Base-by-base conservation (phyloP, 768 basidiomycete genomes). In the Podaxis sp. region DNA sequence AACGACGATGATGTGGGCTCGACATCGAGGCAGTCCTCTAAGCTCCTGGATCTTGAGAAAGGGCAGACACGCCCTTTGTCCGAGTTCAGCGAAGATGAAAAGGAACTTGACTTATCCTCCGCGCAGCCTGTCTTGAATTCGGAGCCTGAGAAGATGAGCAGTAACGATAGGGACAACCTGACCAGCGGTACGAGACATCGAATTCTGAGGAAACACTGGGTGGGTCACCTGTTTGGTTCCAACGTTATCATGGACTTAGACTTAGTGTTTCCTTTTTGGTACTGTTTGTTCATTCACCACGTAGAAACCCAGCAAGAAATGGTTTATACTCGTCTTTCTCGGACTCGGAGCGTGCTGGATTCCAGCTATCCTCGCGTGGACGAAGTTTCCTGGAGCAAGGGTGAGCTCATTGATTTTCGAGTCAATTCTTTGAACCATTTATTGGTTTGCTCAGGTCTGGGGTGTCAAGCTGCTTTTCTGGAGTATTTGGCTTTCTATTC, bases 401-500 rank as follows among this genome's bases (percentile, higher is more conserved):
- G 57, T 58, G 33, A 50, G 36, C 9, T 19, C 11, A n/a, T 24
- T 46, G 24, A 46, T 27, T n/a, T 46, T 1, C 15, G 5, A 17
- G 43, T 17, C 2, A 15, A 40, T 47, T 6, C 29, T 58, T 17
- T 33, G 29, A 33, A 33, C 8, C 29, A 9, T 17, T 33, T 4
- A 36, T 50, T 19, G 8, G 17, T 36, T 33, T n/a, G 17, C 24
- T n/a, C 47, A 58, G 57, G 57, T 58, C 29, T 58, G 57, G 57
- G 57, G 47, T 15, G 57, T 58, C 12, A 17, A 50, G 27, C 19
- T 58, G 29, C 57, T 58, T n/a, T 58, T 50, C 46, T 50, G 57
- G 57, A 58, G 57, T 25, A 58, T 58, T n/a, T 58, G 57, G 57
- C 57, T 58, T 36, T 58, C 57, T 22, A 58, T 58, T 24, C 47